Base-by-base conservation (phyloP, 2,329 filamentous ascomycete species). In the Lachnellula hyalina region DNA sequence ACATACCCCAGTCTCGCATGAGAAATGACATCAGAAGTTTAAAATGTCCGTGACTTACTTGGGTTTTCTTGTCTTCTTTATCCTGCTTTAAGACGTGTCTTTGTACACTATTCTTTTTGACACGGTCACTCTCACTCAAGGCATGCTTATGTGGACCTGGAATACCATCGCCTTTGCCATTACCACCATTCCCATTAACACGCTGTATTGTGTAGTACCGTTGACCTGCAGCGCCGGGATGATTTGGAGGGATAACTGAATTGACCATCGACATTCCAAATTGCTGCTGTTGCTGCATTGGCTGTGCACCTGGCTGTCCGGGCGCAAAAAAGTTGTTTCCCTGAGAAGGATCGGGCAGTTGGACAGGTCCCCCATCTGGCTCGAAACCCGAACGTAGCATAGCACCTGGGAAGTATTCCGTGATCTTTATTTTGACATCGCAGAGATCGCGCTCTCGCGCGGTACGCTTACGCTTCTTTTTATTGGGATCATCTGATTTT, bases 401-500 rank as follows among this genome's bases (percentile, higher is more conserved):
- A 51, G 68, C 73, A 38, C 79, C 81, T 9, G 85, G 81, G 52
- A 87, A 86, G 72, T 89, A 89, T 70, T 92, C 88, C 2, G 87
- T 90, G 56, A 92, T 89, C 70, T 91, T 92, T 69, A 92, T 90
- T 72, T 92, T 92, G 60, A 92, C 88, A 69, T 92, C 87, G 68
- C 89, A 93, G n/a, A 91, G 77, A 71, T 91, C 86, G 12, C 86
- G 78, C 69, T 89, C 84, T 42, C 89, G 78, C n/a, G 85, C 85
- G 36, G 80, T 83, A 25, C 89, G 83, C 71, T 90, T 91, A 38
- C 89, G 80, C 71, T 90, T 91, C 77, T 90, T 91, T 75, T 90
- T 91, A 68, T 83, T 85, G 0, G 89, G 88, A 63, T 92, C 87
- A 47, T 87, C 83, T 0, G 86, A 89, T 69, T 92, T 91, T 56